A percentile compares a stretch with the other conserved stretches of the same genome.
These are phyloP conservation scores for Simplicillium sp. DNA, from an alignment of 2,329 filamentous ascomycete genomes.

Conservation along the genomic window DNA sequence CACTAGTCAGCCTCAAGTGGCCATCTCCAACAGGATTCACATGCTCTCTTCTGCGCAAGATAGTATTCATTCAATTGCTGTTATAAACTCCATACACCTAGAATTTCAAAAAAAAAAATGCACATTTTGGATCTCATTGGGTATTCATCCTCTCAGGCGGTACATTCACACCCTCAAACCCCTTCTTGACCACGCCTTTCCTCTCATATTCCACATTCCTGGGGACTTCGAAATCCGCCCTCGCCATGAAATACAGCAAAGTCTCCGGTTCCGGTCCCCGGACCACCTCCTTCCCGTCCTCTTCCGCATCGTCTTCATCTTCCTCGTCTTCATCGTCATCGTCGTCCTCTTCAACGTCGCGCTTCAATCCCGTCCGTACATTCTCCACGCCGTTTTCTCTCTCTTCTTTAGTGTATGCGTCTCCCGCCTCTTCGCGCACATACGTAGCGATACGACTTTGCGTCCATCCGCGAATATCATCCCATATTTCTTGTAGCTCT, in stretches of 20 bases:
- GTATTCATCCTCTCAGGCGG: conserved; percentile 13
- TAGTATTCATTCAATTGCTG: too few relatives aligned
- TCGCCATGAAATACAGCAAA: conserved; percentile 33
- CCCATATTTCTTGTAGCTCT: conserved; percentile 48
- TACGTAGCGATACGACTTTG: conserved; percentile 29
- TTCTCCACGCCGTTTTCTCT: conserved; percentile 54
- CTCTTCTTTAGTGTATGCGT: conserved; percentile 66
- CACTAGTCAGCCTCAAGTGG: conserved; percentile 6
- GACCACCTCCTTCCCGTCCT: conserved; percentile 13
- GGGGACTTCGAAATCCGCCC: conserved; percentile 35
- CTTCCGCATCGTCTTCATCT: conserved; percentile 41
- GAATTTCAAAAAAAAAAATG: too few relatives aligned
- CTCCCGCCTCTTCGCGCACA: conserved; percentile 34
- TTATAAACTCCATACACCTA: too few relatives aligned
- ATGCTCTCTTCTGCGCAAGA: too few relatives aligned
- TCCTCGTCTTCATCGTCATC: conserved; percentile 51
- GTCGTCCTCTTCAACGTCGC: conserved; percentile 39
- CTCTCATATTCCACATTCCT: conserved; percentile 33
- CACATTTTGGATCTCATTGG: too few relatives aligned
- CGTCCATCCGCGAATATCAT: conserved; percentile 30
- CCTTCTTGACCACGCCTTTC: conserved; percentile 20
- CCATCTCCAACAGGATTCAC: too few relatives aligned
- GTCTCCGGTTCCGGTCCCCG: conserved; percentile 34
- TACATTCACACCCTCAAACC: conserved; percentile 24
- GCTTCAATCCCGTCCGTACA: conserved; percentile 61